Base-by-base conservation (phyloP, 352 stramenopile species). In the Phytophthora sp. region DNA sequence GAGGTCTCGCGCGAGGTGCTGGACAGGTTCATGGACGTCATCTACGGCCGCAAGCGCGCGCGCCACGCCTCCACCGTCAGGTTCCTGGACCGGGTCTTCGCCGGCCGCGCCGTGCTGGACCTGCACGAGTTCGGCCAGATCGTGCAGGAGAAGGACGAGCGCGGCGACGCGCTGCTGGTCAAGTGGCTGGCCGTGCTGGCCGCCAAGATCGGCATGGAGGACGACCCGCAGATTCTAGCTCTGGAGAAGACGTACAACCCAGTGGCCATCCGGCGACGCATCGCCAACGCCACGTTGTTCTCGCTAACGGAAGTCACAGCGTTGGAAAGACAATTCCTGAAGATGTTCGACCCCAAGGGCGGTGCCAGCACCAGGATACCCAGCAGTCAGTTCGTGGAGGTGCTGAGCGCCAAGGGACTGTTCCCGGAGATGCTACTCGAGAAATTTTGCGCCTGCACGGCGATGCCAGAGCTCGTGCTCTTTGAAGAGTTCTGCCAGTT, bases 401-500 rank as follows among this genome's bases (percentile, higher is more conserved):
- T 91, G 18, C 37, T 94, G 9, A 76, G 66, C 28, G 67, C 58
- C 0, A 74, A 58, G 12, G 65, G 75, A 34, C 56, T 82, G 26
- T 89, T 90, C 27, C 83, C 79, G 1, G 42, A 54, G 6, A 42
- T 62, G 26, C 46, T 91, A 20, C 45, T 92, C 0, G 62, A 79
- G 35, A 76, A 69, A 8, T 79, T 85, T n/a, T 87, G 76, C 32
- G 45, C 56, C 2, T 70, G 69, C 10, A 79, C 74, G 2, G 64
- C 62, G 3, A 64, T 89, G 11, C 62, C 65, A 1, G 70, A 87
- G 3, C 52, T 89, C 23, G 76, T 94, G 55, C 63, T 87, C 13
- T 94, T 96, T 69, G 81, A 93, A 31, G 82, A 92, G 49, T 94
- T 96, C 37, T 96, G 87, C 58, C 66, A 82, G 30, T 86, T 96